Percentiles rank a stretch among this genome's conserved stretches.
Evolutionary conservation across 345 rosid genomes (phyloP).

Genomic region (Capsella bursapastoris): DNA sequence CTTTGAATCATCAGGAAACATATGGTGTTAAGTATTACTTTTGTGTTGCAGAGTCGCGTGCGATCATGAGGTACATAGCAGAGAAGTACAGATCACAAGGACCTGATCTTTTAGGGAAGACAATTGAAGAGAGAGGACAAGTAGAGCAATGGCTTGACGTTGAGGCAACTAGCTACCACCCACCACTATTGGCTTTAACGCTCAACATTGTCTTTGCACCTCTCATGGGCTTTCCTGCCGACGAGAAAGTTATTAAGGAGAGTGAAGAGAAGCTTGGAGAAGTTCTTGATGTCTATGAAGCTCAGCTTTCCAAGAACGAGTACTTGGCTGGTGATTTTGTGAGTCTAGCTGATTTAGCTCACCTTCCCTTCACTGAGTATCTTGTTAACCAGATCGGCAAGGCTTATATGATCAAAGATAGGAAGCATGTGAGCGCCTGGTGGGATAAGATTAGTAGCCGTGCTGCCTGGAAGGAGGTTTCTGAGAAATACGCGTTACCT

Average conservation of each 20-base stretch:
- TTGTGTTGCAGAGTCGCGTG: constrained; percentile 59
- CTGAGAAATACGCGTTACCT: constrained; percentile 38
- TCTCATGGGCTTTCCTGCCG: constrained; percentile 46
- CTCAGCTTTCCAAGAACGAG: constrained; percentile 59
- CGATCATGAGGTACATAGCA: constrained; percentile 67
- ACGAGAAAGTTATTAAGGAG: constrained; percentile 55
- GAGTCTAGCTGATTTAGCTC: constrained; percentile 71
- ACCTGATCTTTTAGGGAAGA: constrained; percentile 43
- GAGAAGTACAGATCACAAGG: constrained; percentile 60
- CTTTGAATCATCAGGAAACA: background rate
- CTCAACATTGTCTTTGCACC: constrained; percentile 53
- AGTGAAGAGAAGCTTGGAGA: constrained; percentile 63
- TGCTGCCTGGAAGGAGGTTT: constrained; percentile 64
- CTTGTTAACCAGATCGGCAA: constrained; percentile 55
- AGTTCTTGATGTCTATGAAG: constrained; percentile 64
- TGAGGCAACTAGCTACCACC: constrained; percentile 62
- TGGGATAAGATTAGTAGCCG: constrained; percentile 71
- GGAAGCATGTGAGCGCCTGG: constrained; percentile 66
- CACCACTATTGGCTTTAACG: constrained; percentile 49
- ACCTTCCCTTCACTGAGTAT: constrained; percentile 61
- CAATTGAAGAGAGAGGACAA: constrained; percentile 48
- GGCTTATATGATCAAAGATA: constrained; percentile 54
- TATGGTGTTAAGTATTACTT: too few species aligned
- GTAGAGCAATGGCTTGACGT: constrained; percentile 78
- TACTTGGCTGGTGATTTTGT: constrained; percentile 70